These are phyloP conservation scores for Cyphellophora attinorum DNA, from an alignment of 2,329 filamentous ascomycete genomes.

Conservation along the genomic window DNA sequence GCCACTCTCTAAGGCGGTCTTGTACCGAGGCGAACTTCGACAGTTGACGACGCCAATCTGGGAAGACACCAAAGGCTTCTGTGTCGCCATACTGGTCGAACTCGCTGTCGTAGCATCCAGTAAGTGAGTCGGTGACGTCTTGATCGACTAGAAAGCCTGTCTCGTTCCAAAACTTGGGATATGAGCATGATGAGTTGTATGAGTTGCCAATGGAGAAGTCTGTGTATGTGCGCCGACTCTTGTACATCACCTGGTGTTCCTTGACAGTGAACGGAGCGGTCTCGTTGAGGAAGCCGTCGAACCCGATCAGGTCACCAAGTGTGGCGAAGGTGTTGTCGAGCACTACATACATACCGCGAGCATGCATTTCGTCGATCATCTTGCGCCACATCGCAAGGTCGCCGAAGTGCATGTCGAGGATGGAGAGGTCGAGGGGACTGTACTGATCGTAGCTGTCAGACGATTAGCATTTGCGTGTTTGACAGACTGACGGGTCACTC, in stretches of 20 bases:
- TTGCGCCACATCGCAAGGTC: slow-evolving; percentile 49
- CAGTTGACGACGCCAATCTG: slow-evolving; percentile 55
- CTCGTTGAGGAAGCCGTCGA: slow-evolving; percentile 50
- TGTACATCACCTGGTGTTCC: slow-evolving; percentile 52
- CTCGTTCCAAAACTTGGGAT: slow-evolving; percentile 54
- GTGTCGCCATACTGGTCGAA: slow-evolving; percentile 58
- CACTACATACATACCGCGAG: slow-evolving; percentile 54
- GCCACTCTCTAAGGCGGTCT: slow-evolving; percentile 57
- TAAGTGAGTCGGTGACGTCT: slow-evolving; percentile 37
- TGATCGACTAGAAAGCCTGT: slow-evolving; percentile 42
- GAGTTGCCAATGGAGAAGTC: slow-evolving; percentile 49
- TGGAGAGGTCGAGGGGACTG: slow-evolving; percentile 50
- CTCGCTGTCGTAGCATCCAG: slow-evolving; percentile 53
- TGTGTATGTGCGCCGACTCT: slow-evolving; percentile 43
- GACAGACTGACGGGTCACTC: too few species aligned
- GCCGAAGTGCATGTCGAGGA: slow-evolving; percentile 55
- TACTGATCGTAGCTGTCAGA: slow-evolving; percentile 53
- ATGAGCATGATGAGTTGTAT: slow-evolving; percentile 45
- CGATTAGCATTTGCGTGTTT: too few species aligned
- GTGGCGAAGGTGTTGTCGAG: slow-evolving; percentile 59
- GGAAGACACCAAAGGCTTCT: slow-evolving; percentile 53
- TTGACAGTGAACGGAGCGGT: slow-evolving; percentile 45
- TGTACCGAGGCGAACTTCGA: slow-evolving; percentile 59
- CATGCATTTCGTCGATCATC: slow-evolving; percentile 51
- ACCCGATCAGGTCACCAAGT: slow-evolving; percentile 54